Conservation (phyloP, 495 filamentous ascomycete species). For the Aspergillus diversus region DNA sequence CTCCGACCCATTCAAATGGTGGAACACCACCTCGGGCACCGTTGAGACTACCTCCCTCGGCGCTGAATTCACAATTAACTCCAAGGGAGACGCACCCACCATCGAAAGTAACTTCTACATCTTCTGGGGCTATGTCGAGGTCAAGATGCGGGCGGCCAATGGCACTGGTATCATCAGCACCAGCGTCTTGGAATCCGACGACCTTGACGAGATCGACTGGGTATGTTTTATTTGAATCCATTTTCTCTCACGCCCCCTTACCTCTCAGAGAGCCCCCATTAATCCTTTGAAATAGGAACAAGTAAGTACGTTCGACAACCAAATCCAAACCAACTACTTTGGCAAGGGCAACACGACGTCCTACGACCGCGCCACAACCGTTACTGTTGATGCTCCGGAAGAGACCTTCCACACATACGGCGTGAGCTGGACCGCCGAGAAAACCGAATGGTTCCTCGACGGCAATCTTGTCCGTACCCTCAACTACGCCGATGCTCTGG, state of each 20-base stretch:
- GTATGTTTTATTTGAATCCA: conserved; percentile 36
- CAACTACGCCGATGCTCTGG: conserved; percentile 57
- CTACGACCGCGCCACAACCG: conserved; percentile 73
- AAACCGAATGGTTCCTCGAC: conserved; percentile 79
- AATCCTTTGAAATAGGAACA: conserved; percentile 19
- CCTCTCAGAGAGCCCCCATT: neutral
- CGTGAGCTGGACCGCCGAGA: conserved; percentile 76
- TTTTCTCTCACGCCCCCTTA: neutral
- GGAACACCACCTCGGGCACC: conserved; percentile 62
- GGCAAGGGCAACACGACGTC: conserved; percentile 80
- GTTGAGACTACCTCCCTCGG: conserved; percentile 56
- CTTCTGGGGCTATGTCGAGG: conserved; percentile 74
- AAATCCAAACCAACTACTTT: conserved; percentile 92
- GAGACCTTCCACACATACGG: conserved; percentile 77
- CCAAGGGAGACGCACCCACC: conserved; percentile 74
- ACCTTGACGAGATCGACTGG: conserved; percentile 94
- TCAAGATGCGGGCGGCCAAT: conserved; percentile 69
- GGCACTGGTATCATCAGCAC: conserved; percentile 80
- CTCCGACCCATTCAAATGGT: conserved; percentile 47
- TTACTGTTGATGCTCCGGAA: conserved; percentile 63
- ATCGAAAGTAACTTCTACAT: conserved; percentile 75
- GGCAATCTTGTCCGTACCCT: conserved; percentile 74
- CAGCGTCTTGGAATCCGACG: conserved; percentile 82
- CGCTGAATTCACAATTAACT: conserved; percentile 70
- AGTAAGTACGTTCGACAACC: conserved; percentile 35